Percentiles rank a stretch among this genome's conserved stretches.
Conservation (phyloP, 495 filamentous ascomycete species). For the Umbilicaria muhlenbergii region DNA sequence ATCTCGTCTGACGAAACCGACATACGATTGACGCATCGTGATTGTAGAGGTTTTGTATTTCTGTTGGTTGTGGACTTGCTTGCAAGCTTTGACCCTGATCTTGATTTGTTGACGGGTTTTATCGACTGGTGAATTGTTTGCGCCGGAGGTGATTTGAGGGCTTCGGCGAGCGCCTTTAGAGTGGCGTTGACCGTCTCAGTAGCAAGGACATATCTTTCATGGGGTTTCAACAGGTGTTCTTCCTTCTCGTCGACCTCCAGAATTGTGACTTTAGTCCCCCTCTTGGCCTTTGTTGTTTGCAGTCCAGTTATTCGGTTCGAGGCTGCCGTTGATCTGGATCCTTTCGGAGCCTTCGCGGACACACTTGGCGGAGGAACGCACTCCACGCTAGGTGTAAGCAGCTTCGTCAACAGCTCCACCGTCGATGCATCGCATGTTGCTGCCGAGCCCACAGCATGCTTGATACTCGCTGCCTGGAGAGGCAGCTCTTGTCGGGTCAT, state of each 20-base stretch:
- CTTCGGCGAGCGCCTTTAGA: slow-evolving; percentile 58
- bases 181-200: slow-evolving; percentile 69
- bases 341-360: slow-evolving; percentile 4
- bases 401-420: slow-evolving; percentile 29
- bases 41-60: slow-evolving; percentile 21
- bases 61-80: not conserved
- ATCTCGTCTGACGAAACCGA: slow-evolving; percentile 26
- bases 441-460: slow-evolving; percentile 30
- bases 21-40: slow-evolving; percentile 36
- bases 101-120: no score
- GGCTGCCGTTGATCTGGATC: no score
- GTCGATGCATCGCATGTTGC: slow-evolving; percentile 36
- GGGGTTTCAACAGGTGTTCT: slow-evolving; percentile 29
- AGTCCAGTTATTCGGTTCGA: not conserved
- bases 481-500: slow-evolving; percentile 11
- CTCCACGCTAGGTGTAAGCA: slow-evolving; percentile 22
- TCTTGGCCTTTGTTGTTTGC: slow-evolving; percentile 18
- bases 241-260: slow-evolving; percentile 21
- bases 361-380: not conserved
- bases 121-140: not conserved
- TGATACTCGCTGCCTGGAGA: slow-evolving; percentile 16
- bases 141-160: slow-evolving; percentile 34
- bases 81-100: slow-evolving; percentile 3
- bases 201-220: slow-evolving; percentile 54
- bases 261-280: slow-evolving; percentile 14